Evolutionary conservation across 2,329 filamentous ascomycete species (phyloP).

Genomic region (Decorospora gaudefroyi): DNA sequence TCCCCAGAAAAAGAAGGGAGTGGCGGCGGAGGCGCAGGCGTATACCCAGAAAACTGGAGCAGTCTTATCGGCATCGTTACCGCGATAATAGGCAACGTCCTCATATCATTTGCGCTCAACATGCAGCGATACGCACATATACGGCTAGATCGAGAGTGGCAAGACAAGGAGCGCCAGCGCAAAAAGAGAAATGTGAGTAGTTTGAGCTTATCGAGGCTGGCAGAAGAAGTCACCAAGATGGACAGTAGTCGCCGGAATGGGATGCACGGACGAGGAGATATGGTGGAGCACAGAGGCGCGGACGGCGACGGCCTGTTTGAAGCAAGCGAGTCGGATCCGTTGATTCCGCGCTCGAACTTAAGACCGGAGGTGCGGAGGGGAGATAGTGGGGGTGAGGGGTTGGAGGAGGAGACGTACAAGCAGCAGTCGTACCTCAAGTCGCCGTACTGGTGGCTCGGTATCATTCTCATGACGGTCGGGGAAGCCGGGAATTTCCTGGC

Average conservation of each 20-base stretch:
- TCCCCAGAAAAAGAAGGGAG: constrained; percentile 17
- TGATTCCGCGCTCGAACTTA: constrained; percentile 25
- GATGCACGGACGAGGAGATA: constrained; percentile 10
- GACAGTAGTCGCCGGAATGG: no score
- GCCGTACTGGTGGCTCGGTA: constrained; percentile 95
- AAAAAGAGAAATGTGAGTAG: constrained; percentile 46
- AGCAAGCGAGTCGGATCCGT: constrained; percentile 44
- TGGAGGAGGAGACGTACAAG: constrained; percentile 46
- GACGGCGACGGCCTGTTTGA: constrained; percentile 11
- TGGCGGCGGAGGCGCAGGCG: constrained; percentile 4
- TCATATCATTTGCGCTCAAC: constrained; percentile 95
- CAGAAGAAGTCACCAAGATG: constrained; percentile 35
- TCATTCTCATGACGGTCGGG: constrained; percentile 87
- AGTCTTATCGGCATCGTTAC: constrained; percentile 93
- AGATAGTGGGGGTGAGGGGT: constrained; percentile 17
- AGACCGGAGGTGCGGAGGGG: constrained; percentile 36
- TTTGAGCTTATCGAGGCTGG: constrained; percentile 48
- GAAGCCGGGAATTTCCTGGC: constrained; percentile 96
- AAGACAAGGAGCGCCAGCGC: constrained; percentile 51
- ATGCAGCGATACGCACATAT: constrained; percentile 96
- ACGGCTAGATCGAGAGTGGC: constrained; percentile 72
- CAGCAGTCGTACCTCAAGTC: constrained; percentile 81
- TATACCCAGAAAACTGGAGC: constrained; percentile 66
- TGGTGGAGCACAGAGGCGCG: constrained; percentile 5
- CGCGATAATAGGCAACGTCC: constrained; percentile 86